Evolutionary conservation across 768 basidiomycete genomes (phyloP).

Genomic region (Rhodotorula kratochvilovae): DNA sequence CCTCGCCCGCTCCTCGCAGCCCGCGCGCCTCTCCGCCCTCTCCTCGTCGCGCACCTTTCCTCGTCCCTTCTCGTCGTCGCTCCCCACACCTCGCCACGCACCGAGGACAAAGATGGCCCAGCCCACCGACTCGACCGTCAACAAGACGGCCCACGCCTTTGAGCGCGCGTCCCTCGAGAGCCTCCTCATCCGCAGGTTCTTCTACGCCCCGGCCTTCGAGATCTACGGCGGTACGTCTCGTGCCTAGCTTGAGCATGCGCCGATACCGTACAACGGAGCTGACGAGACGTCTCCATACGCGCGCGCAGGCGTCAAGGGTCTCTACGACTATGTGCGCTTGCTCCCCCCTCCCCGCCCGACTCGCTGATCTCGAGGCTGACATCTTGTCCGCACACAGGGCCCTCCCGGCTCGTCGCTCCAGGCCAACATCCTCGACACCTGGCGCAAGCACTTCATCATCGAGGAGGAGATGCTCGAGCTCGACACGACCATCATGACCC

Average conservation of each 20-base stretch:
- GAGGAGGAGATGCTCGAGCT: conserved; percentile 98
- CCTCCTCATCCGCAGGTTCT: conserved; percentile 82
- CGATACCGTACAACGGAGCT: not conserved
- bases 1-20: too few species aligned
- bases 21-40: too few species aligned
- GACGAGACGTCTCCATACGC: not conserved
- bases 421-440: conserved; percentile 92
- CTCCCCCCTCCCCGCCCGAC: not conserved
- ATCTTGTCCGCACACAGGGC: conserved; percentile 50
- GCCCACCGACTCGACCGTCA: conserved; percentile 16
- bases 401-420: conserved; percentile 93
- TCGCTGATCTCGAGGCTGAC: not conserved
- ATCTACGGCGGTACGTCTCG: conserved; percentile 83
- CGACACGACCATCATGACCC: conserved; percentile 97
- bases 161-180: conserved; percentile 81
- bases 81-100: not conserved
- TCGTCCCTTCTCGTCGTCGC: conserved; percentile 7
- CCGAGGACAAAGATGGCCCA: conserved; percentile 24
- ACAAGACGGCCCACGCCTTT: conserved; percentile 55
- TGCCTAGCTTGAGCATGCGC: not conserved
- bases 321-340: conserved; percentile 71
- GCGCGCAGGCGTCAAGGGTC: conserved; percentile 77
- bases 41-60: not conserved
- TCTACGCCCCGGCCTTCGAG: conserved; percentile 96
- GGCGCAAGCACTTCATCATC: conserved; percentile 96